These are phyloP conservation scores for Arthrobotrys iridis DNA, from an alignment of 2,329 filamentous ascomycete species.

Conservation along the genomic window DNA sequence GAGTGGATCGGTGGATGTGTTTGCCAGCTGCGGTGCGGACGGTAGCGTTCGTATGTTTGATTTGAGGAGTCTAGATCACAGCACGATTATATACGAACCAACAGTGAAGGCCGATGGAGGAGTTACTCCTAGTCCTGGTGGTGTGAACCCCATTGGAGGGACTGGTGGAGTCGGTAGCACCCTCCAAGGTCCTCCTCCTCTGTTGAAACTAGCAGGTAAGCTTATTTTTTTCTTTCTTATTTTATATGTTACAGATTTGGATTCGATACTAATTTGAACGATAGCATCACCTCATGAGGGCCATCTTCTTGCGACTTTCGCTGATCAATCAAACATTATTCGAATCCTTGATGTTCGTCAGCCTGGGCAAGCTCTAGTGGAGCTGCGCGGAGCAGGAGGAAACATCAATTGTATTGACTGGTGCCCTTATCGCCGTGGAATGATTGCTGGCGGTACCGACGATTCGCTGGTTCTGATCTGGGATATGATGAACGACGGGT, in stretches of 20 bases:
- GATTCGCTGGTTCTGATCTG: constrained; percentile 92
- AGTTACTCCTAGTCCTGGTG: constrained; percentile 63
- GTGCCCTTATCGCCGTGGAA: constrained; percentile 86
- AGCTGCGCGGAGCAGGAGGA: constrained; percentile 87
- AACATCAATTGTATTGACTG: constrained; percentile 94
- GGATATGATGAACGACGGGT: constrained; percentile 81
- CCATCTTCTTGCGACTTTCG: constrained; percentile 95
- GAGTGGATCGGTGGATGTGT: constrained; percentile 97
- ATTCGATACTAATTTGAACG: constrained; percentile 13
- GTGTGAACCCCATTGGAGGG: constrained; percentile 66
- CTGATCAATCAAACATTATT: constrained; percentile 88
- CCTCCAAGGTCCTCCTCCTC: constrained; percentile 78
- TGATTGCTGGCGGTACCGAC: constrained; percentile 89
- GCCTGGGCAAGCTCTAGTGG: constrained; percentile 91
- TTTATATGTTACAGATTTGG: neutral
- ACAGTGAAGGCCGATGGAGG: constrained; percentile 73
- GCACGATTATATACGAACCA: constrained; percentile 98
- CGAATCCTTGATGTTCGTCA: constrained; percentile 96
- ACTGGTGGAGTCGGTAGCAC: constrained; percentile 68
- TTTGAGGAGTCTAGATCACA: constrained; percentile 92
- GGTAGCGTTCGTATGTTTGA: constrained; percentile 99
- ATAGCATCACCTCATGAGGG: constrained; percentile 90
- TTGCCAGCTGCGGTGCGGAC: constrained; percentile 96
- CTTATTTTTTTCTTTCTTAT: neutral
- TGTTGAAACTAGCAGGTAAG: constrained; percentile 74